Evolutionary conservation across 1,284 basidiomycete genomes (phyloP).

Genomic region (Moniliella sp.): DNA sequence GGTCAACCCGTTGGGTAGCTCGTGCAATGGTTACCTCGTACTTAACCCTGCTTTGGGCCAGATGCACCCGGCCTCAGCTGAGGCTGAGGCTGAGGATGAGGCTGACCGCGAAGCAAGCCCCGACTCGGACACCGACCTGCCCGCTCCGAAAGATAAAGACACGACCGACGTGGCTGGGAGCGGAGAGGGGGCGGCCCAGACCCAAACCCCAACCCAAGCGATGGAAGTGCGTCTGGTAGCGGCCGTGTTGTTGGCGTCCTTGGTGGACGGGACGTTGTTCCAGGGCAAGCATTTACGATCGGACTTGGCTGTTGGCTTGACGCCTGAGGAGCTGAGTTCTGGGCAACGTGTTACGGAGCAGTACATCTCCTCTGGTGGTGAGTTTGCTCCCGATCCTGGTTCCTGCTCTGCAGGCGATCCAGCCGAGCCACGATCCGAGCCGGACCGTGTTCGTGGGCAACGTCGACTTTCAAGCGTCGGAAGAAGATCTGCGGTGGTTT

Average conservation of each 20-base stretch:
- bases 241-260: constrained; percentile 44
- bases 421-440: constrained; percentile 37
- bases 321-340: constrained; percentile 16
- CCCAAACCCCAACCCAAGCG: background rate
- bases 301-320: constrained; percentile 13
- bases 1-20: constrained; percentile 19
- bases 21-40: constrained; percentile 27
- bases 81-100: background rate
- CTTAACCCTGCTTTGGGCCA: constrained; percentile 4
- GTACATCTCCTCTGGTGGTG: background rate
- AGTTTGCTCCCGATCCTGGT: background rate
- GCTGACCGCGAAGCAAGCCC: too few relatives aligned
- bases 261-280: constrained; percentile 53
- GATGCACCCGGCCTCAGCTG: too few relatives aligned
- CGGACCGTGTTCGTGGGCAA: constrained; percentile 72
- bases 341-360: background rate
- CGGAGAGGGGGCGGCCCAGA: background rate
- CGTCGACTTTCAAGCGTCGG: constrained; percentile 71
- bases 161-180: background rate
- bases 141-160: background rate
- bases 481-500: constrained; percentile 66
- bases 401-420: background rate
- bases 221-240: constrained; percentile 38
- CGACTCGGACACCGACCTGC: too few relatives aligned
- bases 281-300: constrained; percentile 40